A percentile compares a stretch with the other conserved stretches of the same genome.
phyloP scores from a whole-genome alignment of 192 early-diverging fungal species.

The Entrophospora sp. region DNA sequence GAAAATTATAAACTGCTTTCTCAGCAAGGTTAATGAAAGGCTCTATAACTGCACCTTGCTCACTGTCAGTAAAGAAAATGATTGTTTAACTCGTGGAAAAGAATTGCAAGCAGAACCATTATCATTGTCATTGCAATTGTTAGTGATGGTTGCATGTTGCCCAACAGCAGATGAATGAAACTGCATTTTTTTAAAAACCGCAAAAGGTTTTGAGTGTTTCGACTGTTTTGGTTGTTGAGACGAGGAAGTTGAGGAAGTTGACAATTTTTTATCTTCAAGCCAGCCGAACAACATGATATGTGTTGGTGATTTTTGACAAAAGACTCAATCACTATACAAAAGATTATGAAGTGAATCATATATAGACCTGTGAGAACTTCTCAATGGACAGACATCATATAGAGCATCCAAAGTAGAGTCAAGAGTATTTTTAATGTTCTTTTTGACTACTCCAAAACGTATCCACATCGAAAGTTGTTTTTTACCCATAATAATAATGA shows the following conservation, averaged over 20 bases:
- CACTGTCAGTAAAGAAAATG: conserved; percentile 15
- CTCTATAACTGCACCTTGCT: conserved; percentile 3
- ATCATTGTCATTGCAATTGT: neutral
- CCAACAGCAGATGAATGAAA: conserved; percentile 12
- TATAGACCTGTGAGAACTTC: neutral
- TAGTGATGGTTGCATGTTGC: neutral
- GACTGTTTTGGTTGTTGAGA: neutral
- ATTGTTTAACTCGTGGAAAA: conserved; percentile 5
- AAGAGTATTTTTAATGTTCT: neutral
- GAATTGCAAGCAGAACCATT: neutral
- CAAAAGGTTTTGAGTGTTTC: neutral
- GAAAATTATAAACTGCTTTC: conserved; percentile 8
- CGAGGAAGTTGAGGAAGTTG: neutral
- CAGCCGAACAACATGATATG: neutral
- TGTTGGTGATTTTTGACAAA: neutral
- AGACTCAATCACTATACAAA: neutral
- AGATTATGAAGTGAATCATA: neutral
- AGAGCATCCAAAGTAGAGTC: neutral
- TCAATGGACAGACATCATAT: neutral
- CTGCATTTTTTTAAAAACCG: conserved; percentile 13
- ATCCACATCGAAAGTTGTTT: neutral
- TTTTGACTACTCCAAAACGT: neutral
- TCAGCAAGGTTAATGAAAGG: neutral
- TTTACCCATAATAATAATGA: neutral
- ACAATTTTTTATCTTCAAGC: conserved; percentile 8